Percentiles rank a stretch among this genome's conserved stretches.
Conservation (phyloP, 257 asterid species). For the Salvia rosmarinus region DNA sequence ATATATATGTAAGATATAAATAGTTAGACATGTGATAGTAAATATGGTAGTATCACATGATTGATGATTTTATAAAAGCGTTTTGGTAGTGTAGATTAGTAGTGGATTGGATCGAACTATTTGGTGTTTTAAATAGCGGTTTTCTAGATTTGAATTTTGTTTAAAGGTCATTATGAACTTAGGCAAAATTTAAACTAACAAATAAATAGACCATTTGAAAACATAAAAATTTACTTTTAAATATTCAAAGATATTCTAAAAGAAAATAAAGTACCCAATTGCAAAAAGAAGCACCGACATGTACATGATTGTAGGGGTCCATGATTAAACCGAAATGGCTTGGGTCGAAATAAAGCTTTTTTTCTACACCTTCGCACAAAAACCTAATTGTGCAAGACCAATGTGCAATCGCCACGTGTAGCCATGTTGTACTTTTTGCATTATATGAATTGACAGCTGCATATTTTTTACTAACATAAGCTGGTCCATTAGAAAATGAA, state of each 20-base stretch:
- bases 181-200: not conserved
- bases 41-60: too few relatives aligned
- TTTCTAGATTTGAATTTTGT: not conserved
- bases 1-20: too few relatives aligned
- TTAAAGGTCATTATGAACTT: not conserved
- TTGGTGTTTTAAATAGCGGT: not conserved
- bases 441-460: slow-evolving; percentile 38
- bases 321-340: not conserved
- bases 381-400: slow-evolving; percentile 19
- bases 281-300: too few relatives aligned
- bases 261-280: slow-evolving; percentile 7
- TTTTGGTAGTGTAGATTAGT: too few relatives aligned
- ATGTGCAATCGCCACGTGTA: slow-evolving; percentile 38
- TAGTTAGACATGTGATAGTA: too few relatives aligned
- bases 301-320: slow-evolving; percentile 24
- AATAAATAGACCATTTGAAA: too few relatives aligned
- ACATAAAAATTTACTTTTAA: too few relatives aligned
- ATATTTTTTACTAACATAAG: slow-evolving; percentile 32
- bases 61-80: too few relatives aligned
- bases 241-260: not conserved
- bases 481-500: slow-evolving; percentile 46
- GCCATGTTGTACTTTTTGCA: not conserved
- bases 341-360: not conserved
- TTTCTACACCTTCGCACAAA: not conserved
- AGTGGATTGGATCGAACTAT: not conserved